These are phyloP conservation scores for Lipomyces spencermartinsiae DNA, from an alignment of 805 yeast genomes.

Conservation along the genomic window DNA sequence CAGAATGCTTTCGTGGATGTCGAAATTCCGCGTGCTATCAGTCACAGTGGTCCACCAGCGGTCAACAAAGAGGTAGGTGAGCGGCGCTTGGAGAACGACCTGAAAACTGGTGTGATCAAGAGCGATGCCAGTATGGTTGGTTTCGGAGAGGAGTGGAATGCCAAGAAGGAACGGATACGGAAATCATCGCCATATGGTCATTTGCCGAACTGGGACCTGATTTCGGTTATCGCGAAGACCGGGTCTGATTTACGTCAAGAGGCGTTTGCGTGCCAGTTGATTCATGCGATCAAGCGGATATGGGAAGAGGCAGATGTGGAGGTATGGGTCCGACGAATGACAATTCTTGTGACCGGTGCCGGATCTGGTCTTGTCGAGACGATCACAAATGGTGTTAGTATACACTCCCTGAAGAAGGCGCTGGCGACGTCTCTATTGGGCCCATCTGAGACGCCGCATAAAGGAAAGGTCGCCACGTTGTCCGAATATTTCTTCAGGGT, in stretches of 20 bases:
- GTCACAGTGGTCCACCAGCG: slow-evolving; percentile 20
- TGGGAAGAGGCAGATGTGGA: slow-evolving; percentile 76
- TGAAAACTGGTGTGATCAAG: slow-evolving; percentile 76
- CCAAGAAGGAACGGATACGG: slow-evolving; percentile 81
- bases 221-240: slow-evolving; percentile 94
- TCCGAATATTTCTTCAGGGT: slow-evolving; percentile 78
- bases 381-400: slow-evolving; percentile 89
- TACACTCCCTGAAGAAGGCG: slow-evolving; percentile 94
- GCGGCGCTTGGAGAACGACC: slow-evolving; percentile 88
- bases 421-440: slow-evolving; percentile 75
- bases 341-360: slow-evolving; percentile 87
- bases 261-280: slow-evolving; percentile 95
- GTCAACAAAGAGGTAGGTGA: slow-evolving; percentile 71
- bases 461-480: slow-evolving; percentile 67
- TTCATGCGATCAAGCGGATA: slow-evolving; percentile 81
- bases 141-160: slow-evolving; percentile 91
- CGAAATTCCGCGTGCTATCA: slow-evolving; percentile 13
- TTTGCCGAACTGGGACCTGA: slow-evolving; percentile 88
- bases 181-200: slow-evolving; percentile 82
- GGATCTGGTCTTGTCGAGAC: slow-evolving; percentile 94
- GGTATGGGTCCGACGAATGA: slow-evolving; percentile 94
- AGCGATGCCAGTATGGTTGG: slow-evolving; percentile 58
- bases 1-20: slow-evolving; percentile 57
- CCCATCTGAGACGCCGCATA: slow-evolving; percentile 71
- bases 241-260: slow-evolving; percentile 97